phyloP scores from a whole-genome alignment of 2,329 filamentous ascomycete genomes.

The Fusarium camptoceras region DNA sequence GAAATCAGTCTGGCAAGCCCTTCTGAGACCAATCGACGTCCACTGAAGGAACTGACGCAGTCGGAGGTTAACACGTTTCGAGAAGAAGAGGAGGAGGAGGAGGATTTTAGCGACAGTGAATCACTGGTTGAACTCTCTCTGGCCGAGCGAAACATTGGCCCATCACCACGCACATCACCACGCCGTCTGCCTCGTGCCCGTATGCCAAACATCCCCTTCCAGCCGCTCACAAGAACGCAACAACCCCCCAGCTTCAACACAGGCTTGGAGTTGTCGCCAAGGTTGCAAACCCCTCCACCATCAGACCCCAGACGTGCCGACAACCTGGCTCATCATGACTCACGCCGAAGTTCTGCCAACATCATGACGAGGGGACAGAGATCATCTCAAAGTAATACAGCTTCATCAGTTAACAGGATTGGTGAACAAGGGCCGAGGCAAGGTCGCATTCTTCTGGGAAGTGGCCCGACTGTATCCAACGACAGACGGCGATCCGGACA shows the following conservation, averaged over 20 bases:
- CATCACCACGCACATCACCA: conserved; percentile 13
- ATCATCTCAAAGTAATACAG: conserved; percentile 2
- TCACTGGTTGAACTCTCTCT: conserved; percentile 1
- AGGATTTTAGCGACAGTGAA: conserved; percentile 2
- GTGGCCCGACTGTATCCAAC: conserved; percentile 1
- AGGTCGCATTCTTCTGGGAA: conserved; percentile 22
- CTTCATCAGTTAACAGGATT: background rate
- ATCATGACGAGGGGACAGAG: conserved; percentile 10
- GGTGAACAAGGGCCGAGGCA: conserved; percentile 25
- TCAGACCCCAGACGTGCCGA: conserved; percentile 34
- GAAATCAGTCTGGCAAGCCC: conserved; percentile 9
- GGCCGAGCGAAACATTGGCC: conserved; percentile 11
- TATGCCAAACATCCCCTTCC: conserved; percentile 18
- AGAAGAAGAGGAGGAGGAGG: conserved; percentile 36
- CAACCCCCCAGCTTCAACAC: conserved; percentile 4
- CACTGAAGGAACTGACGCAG: conserved; percentile 42
- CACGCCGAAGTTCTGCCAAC: conserved; percentile 8
- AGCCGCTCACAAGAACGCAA: conserved; percentile 12
- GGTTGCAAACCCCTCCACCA: conserved; percentile 45
- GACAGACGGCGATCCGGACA: conserved; percentile 22
- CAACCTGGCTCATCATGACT: conserved; percentile 8
- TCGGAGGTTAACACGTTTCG: conserved; percentile 36
- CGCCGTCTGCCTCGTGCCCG: conserved; percentile 7
- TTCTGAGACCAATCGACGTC: conserved; percentile 27
- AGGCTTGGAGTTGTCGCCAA: background rate